A percentile compares a stretch with the other conserved stretches of the same genome.
Evolutionary conservation across 805 yeast species (phyloP).

Genomic region (Monosporozyma yasuniensis): DNA sequence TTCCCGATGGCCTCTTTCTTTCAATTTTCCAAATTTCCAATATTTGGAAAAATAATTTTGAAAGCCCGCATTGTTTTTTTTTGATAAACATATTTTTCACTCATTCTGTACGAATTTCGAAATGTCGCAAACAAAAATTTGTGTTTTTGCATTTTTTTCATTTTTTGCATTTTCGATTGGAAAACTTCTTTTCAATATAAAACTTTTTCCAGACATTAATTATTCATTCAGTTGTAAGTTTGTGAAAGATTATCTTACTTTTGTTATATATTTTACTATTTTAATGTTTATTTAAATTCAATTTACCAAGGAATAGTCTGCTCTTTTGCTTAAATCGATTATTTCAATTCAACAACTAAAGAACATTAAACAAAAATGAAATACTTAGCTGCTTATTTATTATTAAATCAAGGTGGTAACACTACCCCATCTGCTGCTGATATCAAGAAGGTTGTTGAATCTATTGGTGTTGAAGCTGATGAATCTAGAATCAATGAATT

Average conservation of each 20-base stretch:
- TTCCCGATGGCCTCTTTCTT: background rate
- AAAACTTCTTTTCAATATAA: too few relatives aligned
- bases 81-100: background rate
- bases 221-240: too few relatives aligned
- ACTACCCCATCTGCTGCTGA: slow-evolving; percentile 72
- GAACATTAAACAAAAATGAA: slow-evolving; percentile 42
- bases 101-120: background rate
- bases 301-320: slow-evolving; percentile 34
- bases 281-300: too few relatives aligned
- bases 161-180: background rate
- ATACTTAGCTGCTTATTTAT: slow-evolving; percentile 89
- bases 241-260: too few relatives aligned
- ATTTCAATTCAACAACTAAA: slow-evolving; percentile 18
- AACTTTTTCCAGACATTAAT: background rate
- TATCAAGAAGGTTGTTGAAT: slow-evolving; percentile 58
- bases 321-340: slow-evolving; percentile 33
- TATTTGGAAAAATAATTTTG: too few relatives aligned
- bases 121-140: background rate
- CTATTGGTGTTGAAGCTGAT: slow-evolving; percentile 77
- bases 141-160: background rate
- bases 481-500: slow-evolving; percentile 63
- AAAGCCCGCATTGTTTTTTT: too few relatives aligned
- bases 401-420: slow-evolving; percentile 83
- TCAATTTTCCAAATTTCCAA: background rate
- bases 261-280: too few relatives aligned